Evolutionary conservation across 345 rosid genomes (phyloP).

Genomic region (Aquilaria yunnanensis): DNA sequence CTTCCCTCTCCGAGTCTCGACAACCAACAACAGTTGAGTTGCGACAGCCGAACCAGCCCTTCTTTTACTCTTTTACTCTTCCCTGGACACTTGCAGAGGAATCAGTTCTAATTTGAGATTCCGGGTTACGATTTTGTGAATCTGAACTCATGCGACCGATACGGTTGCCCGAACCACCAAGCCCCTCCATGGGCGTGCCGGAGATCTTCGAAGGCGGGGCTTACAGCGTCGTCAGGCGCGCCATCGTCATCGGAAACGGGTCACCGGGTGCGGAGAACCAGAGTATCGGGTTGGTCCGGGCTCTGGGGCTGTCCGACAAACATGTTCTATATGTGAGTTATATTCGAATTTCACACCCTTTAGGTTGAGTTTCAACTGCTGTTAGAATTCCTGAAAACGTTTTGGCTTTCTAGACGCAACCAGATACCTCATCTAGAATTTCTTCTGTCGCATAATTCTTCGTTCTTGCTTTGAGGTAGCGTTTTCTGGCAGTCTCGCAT

Average conservation of each 20-base stretch:
- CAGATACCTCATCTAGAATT: too few species aligned
- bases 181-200: constrained; percentile 59
- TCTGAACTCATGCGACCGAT: constrained; percentile 64
- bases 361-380: background rate
- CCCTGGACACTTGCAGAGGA: too few species aligned
- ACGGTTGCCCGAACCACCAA: constrained; percentile 84
- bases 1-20: too few species aligned
- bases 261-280: constrained; percentile 86
- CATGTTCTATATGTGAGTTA: constrained; percentile 66
- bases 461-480: too few species aligned
- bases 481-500: too few species aligned
- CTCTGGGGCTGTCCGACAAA: constrained; percentile 69
- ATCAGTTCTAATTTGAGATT: too few species aligned
- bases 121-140: too few species aligned
- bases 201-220: constrained; percentile 90
- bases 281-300: constrained; percentile 79
- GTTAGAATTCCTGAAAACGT: background rate
- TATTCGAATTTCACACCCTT: background rate
- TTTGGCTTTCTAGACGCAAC: too few species aligned
- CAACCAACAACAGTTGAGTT: too few species aligned
- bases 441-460: too few species aligned
- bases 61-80: too few species aligned
- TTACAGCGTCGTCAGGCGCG: constrained; percentile 70
- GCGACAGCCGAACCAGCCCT: too few species aligned
- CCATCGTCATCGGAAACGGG: constrained; percentile 88